Conservation (phyloP, 2,329 filamentous ascomycete genomes). For the Epichloe gansuensis region DNA sequence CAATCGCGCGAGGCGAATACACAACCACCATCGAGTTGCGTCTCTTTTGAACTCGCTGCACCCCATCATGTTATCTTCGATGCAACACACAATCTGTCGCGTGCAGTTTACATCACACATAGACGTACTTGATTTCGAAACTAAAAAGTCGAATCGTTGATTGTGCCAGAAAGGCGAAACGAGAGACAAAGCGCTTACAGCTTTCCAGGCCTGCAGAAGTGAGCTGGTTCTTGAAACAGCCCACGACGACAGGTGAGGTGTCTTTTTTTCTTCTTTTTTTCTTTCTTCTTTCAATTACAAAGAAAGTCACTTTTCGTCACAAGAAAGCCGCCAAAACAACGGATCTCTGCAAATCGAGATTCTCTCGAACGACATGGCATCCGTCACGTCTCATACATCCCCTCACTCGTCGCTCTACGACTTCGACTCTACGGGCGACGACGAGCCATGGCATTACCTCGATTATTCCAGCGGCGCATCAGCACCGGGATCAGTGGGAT, state of each 20-base stretch:
- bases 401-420: constrained; percentile 29
- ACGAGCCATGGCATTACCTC: constrained; percentile 35
- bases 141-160: too few relatives aligned
- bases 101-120: neutral
- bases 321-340: neutral
- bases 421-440: constrained; percentile 26
- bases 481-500: constrained; percentile 27
- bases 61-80: neutral
- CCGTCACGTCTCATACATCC: constrained; percentile 27
- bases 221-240: too few relatives aligned
- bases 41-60: constrained; percentile 1
- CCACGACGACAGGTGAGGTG: too few relatives aligned
- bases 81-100: neutral
- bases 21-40: neutral
- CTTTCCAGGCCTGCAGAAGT: too few relatives aligned
- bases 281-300: neutral
- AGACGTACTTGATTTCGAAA: too few relatives aligned
- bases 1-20: neutral
- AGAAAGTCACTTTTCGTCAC: neutral
- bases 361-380: constrained; percentile 19
- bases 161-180: too few relatives aligned
- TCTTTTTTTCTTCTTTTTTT: too few relatives aligned
- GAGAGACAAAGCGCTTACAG: too few relatives aligned
- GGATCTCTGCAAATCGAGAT: neutral
- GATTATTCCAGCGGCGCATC: constrained; percentile 24